phyloP scores from a whole-genome alignment of 202 grass and related monocot genomes.

The Bolboschoenoplectus hybrid region DNA sequence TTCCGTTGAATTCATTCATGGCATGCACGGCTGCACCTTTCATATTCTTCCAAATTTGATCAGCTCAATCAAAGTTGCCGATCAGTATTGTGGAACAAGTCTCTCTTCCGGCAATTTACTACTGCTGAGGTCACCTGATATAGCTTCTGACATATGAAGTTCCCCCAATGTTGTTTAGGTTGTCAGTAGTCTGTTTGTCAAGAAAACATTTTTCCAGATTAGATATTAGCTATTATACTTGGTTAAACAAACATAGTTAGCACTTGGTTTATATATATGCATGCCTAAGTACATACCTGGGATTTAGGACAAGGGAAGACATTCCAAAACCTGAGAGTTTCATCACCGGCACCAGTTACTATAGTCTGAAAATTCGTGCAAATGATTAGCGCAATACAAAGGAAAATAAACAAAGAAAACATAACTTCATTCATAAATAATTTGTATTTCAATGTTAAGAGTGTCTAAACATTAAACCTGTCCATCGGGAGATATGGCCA shows the following conservation, averaged over 20 bases:
- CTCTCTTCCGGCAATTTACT: background rate
- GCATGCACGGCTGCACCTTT: background rate
- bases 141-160: slow-evolving; percentile 88
- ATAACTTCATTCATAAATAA: background rate
- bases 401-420: slow-evolving; percentile 21
- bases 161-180: slow-evolving; percentile 81
- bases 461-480: slow-evolving; percentile 72
- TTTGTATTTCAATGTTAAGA: slow-evolving; percentile 24
- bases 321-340: slow-evolving; percentile 96
- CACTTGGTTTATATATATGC: slow-evolving; percentile 7
- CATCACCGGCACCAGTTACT: slow-evolving; percentile 94
- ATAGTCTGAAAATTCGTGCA: slow-evolving; percentile 65
- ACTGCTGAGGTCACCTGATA: slow-evolving; percentile 65
- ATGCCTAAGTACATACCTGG: slow-evolving; percentile 51
- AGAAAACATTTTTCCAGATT: slow-evolving; percentile 16
- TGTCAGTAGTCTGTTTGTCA: slow-evolving; percentile 65
- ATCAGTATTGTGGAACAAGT: slow-evolving; percentile 10
- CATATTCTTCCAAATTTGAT: background rate
- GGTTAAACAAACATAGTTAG: background rate
- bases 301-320: slow-evolving; percentile 94
- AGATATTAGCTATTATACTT: background rate
- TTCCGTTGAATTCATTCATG: background rate
- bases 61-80: background rate
- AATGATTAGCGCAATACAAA: slow-evolving; percentile 30
- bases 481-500: slow-evolving; percentile 95